Evolutionary conservation across 2,329 filamentous ascomycete genomes (phyloP).

Genomic region (Aspergillus unguis): DNA sequence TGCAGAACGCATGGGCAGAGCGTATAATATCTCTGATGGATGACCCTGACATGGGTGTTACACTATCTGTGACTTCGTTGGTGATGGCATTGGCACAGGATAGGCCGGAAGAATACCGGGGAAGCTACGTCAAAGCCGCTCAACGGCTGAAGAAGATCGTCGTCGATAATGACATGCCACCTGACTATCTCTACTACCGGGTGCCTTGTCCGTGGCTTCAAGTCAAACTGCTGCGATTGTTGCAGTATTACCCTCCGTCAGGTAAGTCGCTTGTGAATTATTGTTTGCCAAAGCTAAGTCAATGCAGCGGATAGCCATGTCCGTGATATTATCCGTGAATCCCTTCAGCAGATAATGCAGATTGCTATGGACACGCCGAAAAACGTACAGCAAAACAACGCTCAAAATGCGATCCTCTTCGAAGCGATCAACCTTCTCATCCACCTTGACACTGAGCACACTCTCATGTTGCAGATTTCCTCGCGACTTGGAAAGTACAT

Average conservation of each 20-base stretch:
- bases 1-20: conserved; percentile 96
- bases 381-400: conserved; percentile 99
- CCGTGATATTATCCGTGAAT: conserved; percentile 85
- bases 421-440: conserved; percentile 99
- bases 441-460: conserved; percentile 90
- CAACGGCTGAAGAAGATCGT: conserved; percentile 84
- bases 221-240: conserved; percentile 82
- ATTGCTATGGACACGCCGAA: conserved; percentile 90
- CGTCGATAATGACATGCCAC: conserved; percentile 81
- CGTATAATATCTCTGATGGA: conserved; percentile 99
- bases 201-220: conserved; percentile 99
- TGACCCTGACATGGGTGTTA: conserved; percentile 88
- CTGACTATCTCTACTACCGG: conserved; percentile 97
- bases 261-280: conserved; percentile 52
- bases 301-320: conserved; percentile 80
- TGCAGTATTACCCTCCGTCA: conserved; percentile 96
- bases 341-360: conserved; percentile 85
- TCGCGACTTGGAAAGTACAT: conserved; percentile 90
- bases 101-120: conserved; percentile 88
- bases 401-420: conserved; percentile 95
- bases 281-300: conserved; percentile 7
- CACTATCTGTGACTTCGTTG: conserved; percentile 89
- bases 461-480: conserved; percentile 94
- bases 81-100: conserved; percentile 95
- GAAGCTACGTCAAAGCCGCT: conserved; percentile 90